phyloP scores from a whole-genome alignment of 192 early-diverging fungal species.

The Coemansia erecta region DNA sequence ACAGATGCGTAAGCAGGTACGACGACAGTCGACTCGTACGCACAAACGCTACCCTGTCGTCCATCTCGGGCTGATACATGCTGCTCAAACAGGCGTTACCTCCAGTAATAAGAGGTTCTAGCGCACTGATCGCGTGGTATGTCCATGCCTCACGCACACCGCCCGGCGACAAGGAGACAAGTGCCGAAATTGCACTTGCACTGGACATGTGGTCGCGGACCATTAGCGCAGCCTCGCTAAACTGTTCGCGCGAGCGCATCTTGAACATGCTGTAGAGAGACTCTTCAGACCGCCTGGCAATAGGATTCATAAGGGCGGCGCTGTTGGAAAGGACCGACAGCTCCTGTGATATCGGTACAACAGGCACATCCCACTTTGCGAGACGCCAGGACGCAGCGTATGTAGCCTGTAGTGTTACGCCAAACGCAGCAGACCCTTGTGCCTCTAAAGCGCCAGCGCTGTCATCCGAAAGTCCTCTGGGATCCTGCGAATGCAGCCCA shows the following conservation, averaged over 20 bases:
- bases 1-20: slow-evolving; percentile 15
- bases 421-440: too few species aligned
- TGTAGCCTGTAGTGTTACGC: slow-evolving; percentile 15
- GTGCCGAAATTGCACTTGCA: slow-evolving; percentile 13
- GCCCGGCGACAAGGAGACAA: slow-evolving; percentile 14
- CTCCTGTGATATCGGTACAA: slow-evolving; percentile 13
- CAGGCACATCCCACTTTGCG: slow-evolving; percentile 43
- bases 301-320: slow-evolving; percentile 7
- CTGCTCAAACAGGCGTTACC: neutral
- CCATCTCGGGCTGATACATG: too few species aligned
- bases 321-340: neutral
- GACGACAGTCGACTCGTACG: slow-evolving; percentile 21
- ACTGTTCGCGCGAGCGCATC: slow-evolving; percentile 23
- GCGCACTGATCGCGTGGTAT: slow-evolving; percentile 25
- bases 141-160: slow-evolving; percentile 24
- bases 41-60: slow-evolving; percentile 9
- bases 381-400: slow-evolving; percentile 48
- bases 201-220: slow-evolving; percentile 29
- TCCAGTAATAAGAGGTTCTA: slow-evolving; percentile 38
- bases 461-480: too few species aligned
- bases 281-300: slow-evolving; percentile 21
- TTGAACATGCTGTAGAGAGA: slow-evolving; percentile 39
- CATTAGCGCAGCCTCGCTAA: slow-evolving; percentile 7
- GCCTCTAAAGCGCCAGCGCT: neutral
- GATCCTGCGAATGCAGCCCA: neutral